Evolutionary conservation across 257 asterid genomes (phyloP), one percentile per base, ranked within the genome.

Genomic region (Solanum piurae): DNA sequence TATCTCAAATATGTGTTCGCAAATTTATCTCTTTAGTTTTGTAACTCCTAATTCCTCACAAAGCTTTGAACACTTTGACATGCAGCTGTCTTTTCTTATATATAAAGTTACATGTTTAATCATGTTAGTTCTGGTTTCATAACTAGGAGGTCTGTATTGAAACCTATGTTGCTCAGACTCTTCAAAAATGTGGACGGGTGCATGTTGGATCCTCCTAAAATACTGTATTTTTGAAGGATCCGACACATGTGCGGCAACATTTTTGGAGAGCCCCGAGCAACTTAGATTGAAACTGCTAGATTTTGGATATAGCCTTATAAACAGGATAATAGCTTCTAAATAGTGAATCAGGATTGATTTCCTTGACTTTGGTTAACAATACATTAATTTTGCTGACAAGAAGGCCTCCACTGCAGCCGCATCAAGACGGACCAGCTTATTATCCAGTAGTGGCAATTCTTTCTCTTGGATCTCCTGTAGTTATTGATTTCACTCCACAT

Each of bases 391-490:
- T 86, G 33, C 58, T 62, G 20, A 88, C 87, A 68, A 64, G 38
- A 86, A 36, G 34, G 6, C 37, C 40, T 86, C 49, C 86, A 14
- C 42, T 84, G 77, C 93, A 96, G 99, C 94, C 98, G 9, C 99
- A 95, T 91, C 99, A 97, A 90, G 99, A 97, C 86, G 99, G 99
- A 71, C 96, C 98, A 80, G 98, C 99, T 42, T 97, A 97, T 92
- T 90, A 80, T 84, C 99, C 99, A 5, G 96, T 95, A 49, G 99
- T 97, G 89, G 98, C 99, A 84, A 95, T 97, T 89, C 91, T 97
- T 55, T 97, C 99, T 83, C 97, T 97, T 62, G 98, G 98, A 87
- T 93, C 98, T 31, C 93, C 99, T 71, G 95, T 92, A 84, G 95
- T 95, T 85, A 93, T 97, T 98, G 95, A 97, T 91, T 97, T 97